These are phyloP conservation scores for Lepidium didymum DNA, from an alignment of 345 rosid genomes.

Conservation along the genomic window DNA sequence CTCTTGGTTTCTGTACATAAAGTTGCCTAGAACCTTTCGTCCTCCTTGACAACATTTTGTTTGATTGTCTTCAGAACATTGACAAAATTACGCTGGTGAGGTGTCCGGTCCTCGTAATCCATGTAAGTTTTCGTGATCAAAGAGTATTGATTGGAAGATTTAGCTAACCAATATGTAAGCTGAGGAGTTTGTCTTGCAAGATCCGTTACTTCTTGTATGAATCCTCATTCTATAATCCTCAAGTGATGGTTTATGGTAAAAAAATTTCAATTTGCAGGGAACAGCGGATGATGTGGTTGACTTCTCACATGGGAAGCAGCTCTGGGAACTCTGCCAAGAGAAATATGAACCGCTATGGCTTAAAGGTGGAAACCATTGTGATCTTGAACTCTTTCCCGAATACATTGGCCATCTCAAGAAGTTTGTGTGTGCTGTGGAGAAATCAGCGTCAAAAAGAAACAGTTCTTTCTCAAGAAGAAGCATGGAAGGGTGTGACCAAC, in stretches of 20 bases:
- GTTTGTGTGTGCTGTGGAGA: constrained; percentile 74
- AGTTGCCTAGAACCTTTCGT: not conserved
- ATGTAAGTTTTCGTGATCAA: constrained; percentile 48
- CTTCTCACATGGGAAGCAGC: constrained; percentile 90
- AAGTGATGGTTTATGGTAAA: not conserved
- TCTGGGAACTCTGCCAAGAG: constrained; percentile 92
- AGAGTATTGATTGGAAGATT: not conserved
- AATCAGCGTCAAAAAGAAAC: constrained; percentile 54
- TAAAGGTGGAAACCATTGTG: constrained; percentile 87
- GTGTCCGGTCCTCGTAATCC: constrained; percentile 89
- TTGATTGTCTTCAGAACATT: constrained; percentile 53
- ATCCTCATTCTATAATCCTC: not conserved
- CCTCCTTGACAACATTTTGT: not conserved
- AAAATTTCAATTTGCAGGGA: constrained; percentile 47
- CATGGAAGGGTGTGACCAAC: constrained; percentile 44
- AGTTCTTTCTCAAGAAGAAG: constrained; percentile 50
- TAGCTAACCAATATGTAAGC: not conserved
- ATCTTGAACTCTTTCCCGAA: constrained; percentile 75
- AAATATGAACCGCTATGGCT: constrained; percentile 94
- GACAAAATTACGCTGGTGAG: constrained; percentile 83
- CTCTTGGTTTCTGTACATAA: not conserved
- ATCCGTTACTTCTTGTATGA: not conserved
- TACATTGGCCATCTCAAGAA: constrained; percentile 88
- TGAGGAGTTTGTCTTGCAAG: not conserved
- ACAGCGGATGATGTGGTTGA: constrained; percentile 90